Conservation (phyloP, 345 rosid genomes). For the Geranium brycei region DNA sequence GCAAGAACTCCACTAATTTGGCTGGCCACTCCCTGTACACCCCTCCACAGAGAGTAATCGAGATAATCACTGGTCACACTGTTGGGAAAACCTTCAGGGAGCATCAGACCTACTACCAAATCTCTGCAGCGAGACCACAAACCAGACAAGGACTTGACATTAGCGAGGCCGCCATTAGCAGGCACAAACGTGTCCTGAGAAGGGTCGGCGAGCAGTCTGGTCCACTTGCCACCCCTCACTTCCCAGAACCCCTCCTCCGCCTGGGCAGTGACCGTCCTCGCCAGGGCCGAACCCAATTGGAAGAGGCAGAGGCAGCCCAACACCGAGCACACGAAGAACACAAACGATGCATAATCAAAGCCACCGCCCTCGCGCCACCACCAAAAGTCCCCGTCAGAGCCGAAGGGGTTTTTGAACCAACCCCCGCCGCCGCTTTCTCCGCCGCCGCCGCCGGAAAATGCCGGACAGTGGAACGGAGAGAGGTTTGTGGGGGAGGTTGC, state of each 20-base stretch:
- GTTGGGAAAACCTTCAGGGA: constrained; percentile 79
- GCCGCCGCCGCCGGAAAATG: too few species aligned
- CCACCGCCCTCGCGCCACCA: too few species aligned
- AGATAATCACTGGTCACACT: constrained; percentile 84
- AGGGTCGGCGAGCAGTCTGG: constrained; percentile 39
- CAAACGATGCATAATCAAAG: too few species aligned
- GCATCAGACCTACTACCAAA: constrained; percentile 41
- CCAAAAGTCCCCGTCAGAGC: too few species aligned
- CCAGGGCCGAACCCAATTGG: constrained; percentile 35
- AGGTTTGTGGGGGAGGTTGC: too few species aligned
- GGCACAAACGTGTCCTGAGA: constrained; percentile 39
- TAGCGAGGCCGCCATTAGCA: constrained; percentile 12
- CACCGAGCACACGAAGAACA: constrained; percentile 18
- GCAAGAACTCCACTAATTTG: constrained; percentile 92
- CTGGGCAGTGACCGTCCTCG: constrained; percentile 17
- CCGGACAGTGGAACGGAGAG: too few species aligned
- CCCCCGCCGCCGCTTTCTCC: too few species aligned
- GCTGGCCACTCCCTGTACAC: constrained; percentile 85
- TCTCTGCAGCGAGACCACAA: constrained; percentile 34
- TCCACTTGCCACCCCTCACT: constrained; percentile 62
- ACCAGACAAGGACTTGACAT: constrained; percentile 16
- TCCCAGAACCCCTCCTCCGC: constrained; percentile 40
- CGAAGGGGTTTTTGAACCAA: too few species aligned
- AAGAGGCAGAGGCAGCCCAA: constrained; percentile 27
- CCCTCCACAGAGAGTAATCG: constrained; percentile 91